These are phyloP conservation scores for Tolypocladium tropicale DNA, from an alignment of 2,329 filamentous ascomycete species.

Conservation along the genomic window DNA sequence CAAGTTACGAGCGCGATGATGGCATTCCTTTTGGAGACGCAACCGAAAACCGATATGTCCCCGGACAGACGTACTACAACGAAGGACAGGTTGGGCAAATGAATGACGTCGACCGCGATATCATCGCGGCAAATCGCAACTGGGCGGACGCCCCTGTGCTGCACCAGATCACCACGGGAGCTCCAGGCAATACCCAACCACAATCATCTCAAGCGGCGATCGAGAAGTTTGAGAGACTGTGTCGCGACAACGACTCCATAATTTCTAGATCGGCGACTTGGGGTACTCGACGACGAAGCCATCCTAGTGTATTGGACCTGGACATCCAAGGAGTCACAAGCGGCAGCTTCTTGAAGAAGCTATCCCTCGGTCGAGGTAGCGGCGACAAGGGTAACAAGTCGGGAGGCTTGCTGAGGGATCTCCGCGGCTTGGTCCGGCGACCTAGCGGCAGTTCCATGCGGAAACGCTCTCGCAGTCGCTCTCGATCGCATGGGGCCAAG, in stretches of 20 bases:
- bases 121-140: conserved; percentile 35
- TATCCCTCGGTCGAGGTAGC: conserved; percentile 38
- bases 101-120: conserved; percentile 35
- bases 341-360: conserved; percentile 53
- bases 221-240: conserved; percentile 38
- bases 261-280: conserved; percentile 57
- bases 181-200: conserved; percentile 30
- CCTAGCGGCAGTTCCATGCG: conserved; percentile 32
- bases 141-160: conserved; percentile 40
- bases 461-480: conserved; percentile 35
- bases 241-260: conserved; percentile 45
- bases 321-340: conserved; percentile 43
- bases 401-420: conserved; percentile 34
- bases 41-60: conserved; percentile 39
- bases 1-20: conserved; percentile 22
- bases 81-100: conserved; percentile 29
- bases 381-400: conserved; percentile 34
- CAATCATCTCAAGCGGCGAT: conserved; percentile 44
- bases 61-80: conserved; percentile 39
- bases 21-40: conserved; percentile 33
- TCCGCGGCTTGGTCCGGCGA: conserved; percentile 39
- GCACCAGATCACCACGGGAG: conserved; percentile 29
- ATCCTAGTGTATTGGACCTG: conserved; percentile 48
- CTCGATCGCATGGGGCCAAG: conserved; percentile 10
- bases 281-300: conserved; percentile 57